Evolutionary conservation across 257 asterid genomes (phyloP), one percentile per base, ranked within the genome.

Genomic region (Oldenlandia corymbosa): DNA sequence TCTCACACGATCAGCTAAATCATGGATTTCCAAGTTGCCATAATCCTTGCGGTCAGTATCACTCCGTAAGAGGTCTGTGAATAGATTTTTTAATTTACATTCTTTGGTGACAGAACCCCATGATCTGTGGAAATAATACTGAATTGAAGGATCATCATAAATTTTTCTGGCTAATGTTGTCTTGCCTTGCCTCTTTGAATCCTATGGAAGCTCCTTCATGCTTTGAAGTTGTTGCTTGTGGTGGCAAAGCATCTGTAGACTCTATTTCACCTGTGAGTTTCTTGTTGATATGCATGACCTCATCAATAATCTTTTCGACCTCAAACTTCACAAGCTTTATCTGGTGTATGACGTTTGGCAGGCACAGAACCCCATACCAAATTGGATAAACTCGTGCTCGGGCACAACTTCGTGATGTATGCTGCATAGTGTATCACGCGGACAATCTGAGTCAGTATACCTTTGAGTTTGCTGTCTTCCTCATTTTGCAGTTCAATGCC

Each of bases 181-280:
- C 58, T 63, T 63, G 2, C 68, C 68, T 30, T 47, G 53, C 49
- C 9, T 71, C 67, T 64, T 27, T 4, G 65, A 51, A 2, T 30
- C 43, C 43, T 30, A 43, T 60, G 6, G 62, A 45, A 20, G 4
- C 17, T 18, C 58, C 68, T 39, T 24, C 55, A 1, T 17, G 10
- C 14, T 4, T 52, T 41, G 28, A 36, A 21, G 32, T 20, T 0
- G 54, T 56, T n/a, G 17, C 47, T 1, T 53, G 46, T 8, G 48
- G 13, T 32, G 31, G 31, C 20, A 23, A 7, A 13, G 3, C 7
- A 28, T 4, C 18, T 5, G 0, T n/a, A 2, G 65, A 26, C 1
- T 10, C 9, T 11, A 0, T 27, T 2, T 8, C 43, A 3, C 0
- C 2, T 5, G 1, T 24, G 21, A 53, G 37, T 1, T 16, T 39